Conservation (phyloP, 2,329 filamentous ascomycete genomes). For the Didymella pomorum region DNA sequence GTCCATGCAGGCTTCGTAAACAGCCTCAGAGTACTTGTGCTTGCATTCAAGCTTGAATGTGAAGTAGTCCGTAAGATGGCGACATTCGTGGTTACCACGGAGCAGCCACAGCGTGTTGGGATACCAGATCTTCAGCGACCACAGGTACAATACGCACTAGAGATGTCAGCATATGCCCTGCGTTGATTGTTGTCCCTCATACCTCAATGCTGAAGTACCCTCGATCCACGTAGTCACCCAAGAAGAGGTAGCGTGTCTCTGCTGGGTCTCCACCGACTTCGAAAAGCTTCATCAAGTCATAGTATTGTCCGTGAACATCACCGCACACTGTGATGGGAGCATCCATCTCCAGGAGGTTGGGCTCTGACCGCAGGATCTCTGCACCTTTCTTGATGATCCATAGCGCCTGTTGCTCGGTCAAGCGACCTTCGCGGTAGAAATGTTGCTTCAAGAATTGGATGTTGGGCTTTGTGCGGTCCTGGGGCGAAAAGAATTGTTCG, state of each 20-base stretch:
- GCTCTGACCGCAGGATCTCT: conserved; percentile 86
- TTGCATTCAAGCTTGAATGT: conserved; percentile 99
- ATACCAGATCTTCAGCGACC: conserved; percentile 99
- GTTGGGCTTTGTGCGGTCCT: conserved; percentile 86
- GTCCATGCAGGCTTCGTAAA: conserved; percentile 98
- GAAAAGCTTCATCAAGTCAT: conserved; percentile 99
- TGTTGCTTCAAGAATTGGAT: conserved; percentile 96
- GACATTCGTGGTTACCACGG: conserved; percentile 97
- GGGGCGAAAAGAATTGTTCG: conserved; percentile 91
- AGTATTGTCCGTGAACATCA: conserved; percentile 98
- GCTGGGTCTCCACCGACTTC: conserved; percentile 96
- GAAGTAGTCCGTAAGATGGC: conserved; percentile 99
- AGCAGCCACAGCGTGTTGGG: conserved; percentile 96
- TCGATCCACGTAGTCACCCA: conserved; percentile 97
- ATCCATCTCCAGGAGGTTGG: conserved; percentile 98
- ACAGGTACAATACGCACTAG: conserved; percentile 92
- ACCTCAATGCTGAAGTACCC: conserved; percentile 98
- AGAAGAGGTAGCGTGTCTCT: conserved; percentile 94
- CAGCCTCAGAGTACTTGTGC: conserved; percentile 96
- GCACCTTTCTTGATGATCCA: conserved; percentile 92
- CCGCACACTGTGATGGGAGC: conserved; percentile 98
- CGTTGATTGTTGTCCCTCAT: conserved; percentile 6
- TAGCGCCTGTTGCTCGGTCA: conserved; percentile 96
- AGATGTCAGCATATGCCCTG: conserved; percentile 42
- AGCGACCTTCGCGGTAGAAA: conserved; percentile 94